A percentile compares a stretch with the other conserved stretches of the same genome.
These are phyloP conservation scores for Paracamarosporium sp. DNA, from an alignment of 2,329 filamentous ascomycete genomes.

Conservation along the genomic window DNA sequence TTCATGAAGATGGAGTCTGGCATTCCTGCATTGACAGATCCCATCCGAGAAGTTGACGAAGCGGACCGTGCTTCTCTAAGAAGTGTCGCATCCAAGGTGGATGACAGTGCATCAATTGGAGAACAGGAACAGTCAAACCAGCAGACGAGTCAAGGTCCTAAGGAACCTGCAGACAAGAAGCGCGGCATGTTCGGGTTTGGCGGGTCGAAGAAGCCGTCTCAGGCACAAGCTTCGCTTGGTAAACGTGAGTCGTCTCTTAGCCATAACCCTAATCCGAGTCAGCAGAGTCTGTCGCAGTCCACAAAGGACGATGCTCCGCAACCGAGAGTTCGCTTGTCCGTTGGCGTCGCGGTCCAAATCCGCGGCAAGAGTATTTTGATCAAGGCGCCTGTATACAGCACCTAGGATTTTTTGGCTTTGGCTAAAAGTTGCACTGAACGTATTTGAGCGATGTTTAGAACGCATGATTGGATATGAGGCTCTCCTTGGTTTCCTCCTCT, in stretches of 20 bases:
- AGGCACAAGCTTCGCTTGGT: conserved; percentile 38
- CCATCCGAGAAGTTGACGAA: conserved; percentile 50
- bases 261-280: conserved; percentile 29
- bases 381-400: conserved; percentile 57
- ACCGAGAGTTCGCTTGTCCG: conserved; percentile 55
- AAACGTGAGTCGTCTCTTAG: conserved; percentile 49
- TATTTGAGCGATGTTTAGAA: conserved; percentile 24
- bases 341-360: conserved; percentile 56
- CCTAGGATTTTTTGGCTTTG: conserved; percentile 8
- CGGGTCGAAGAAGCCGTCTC: conserved; percentile 45
- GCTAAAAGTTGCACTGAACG: conserved; percentile 16
- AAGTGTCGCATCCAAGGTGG: conserved; percentile 40
- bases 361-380: conserved; percentile 57
- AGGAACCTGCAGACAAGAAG: conserved; percentile 42
- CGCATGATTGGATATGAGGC: neutral
- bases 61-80: conserved; percentile 48
- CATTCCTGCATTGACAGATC: conserved; percentile 54
- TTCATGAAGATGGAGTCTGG: conserved; percentile 84
- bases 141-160: conserved; percentile 24
- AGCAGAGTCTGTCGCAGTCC: conserved; percentile 43
- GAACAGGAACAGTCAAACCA: conserved; percentile 33
- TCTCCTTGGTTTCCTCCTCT: neutral
- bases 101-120: conserved; percentile 34
- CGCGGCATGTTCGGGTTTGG: conserved; percentile 53
- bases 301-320: conserved; percentile 50